Base-by-base conservation (phyloP, 306 rosid genomes). In the Sindora glabra region DNA sequence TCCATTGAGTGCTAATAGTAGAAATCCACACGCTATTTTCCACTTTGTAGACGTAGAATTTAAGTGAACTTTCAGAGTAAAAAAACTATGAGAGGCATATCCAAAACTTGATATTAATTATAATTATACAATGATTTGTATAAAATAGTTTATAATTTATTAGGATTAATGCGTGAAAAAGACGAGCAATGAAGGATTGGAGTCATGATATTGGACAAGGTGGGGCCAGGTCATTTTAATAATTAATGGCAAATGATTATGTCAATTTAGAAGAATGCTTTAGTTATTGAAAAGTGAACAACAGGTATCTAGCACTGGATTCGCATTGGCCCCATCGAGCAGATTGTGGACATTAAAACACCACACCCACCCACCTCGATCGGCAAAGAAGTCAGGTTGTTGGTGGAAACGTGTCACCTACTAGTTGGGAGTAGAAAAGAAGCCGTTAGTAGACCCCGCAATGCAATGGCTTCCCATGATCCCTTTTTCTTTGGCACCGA, bases 11-110 rank as follows among this genome's bases (percentile, higher is more conserved):
- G 69, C 55, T 29, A 50, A 26, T 27, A 9, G 36, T n/a, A 69
- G 14, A 21, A 24, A 27, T 15, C 11, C 16, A 15, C 21, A 2
- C 26, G 14, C 15, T 60, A n/a, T 0, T 4, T 38, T 47, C 55
- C 39, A 33, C 34, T 39, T n/a, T 33, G 36, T 37, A 36, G 42
- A 6, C 77, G 62, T 76, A 62, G 36, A 71, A 27, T 48, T 42
- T 18, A 61, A 56, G 71, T 62, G 71, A 62, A 42, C 62, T 22
- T 47, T 42, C 17, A 54, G 55, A 67, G 55, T 36, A 54, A 39
- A 55, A 30, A 25, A 13, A 19, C 37, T 73, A 29, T 60, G 80
- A 65, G 22, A 4, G 34, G 5, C 69, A 24, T 37, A 52, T 58
- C 37, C 60, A 65, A 60, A 30, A 59, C 14, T 54, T 45, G 62